Base-by-base conservation (phyloP, 176 grass and related monocot genomes). In the Lolium multiflorum region DNA sequence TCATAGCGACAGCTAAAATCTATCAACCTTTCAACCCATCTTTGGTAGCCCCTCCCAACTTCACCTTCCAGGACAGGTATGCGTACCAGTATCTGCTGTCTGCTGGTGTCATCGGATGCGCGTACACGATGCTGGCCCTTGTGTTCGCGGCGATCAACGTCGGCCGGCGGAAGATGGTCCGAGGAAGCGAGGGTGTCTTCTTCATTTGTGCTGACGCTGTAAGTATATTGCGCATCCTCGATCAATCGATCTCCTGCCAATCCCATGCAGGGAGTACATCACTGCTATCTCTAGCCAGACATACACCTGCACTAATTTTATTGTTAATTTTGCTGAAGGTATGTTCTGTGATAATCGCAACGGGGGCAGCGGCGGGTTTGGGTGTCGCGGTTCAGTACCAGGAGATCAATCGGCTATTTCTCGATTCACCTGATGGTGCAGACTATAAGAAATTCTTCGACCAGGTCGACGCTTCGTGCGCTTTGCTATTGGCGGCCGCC, bases 401-500 rank as follows among this genome's bases (percentile, higher is more conserved):
- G 62, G 22, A 11, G 25, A 7, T 14, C 25, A 14, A 58, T 4
- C 25, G 7, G 5, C 2, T 1, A 0, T 65, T 65, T 16, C 62
- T 65, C 25, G 25, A 65, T 65, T 65, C 62, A 65, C 62, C 62
- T 35, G 62, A 12, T 6, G 62, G 25, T 7, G 62, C 62, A 65
- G 0, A 26, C 25, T 5, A 3, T 28, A 65, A 65, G 62, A 65
- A 65, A 65, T 65, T 65, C 62, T 35, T 6, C 16, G 62, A 65
- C 62, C 62, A 65, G 62, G 25, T 65, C 62, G 62, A 65, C 62
- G 62, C 62, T 28, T 65, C 62, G 4, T 65, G 62, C 13, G 62
- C 62, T 65, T 65, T 65, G 62, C 25, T 65, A 65, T 16, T 65
- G 62, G 62, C 14, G 62, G 62, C 62, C 62, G 62, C 62, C 62